phyloP scores from a whole-genome alignment of 1,284 basidiomycete species.

The Earliella scabrosa region DNA sequence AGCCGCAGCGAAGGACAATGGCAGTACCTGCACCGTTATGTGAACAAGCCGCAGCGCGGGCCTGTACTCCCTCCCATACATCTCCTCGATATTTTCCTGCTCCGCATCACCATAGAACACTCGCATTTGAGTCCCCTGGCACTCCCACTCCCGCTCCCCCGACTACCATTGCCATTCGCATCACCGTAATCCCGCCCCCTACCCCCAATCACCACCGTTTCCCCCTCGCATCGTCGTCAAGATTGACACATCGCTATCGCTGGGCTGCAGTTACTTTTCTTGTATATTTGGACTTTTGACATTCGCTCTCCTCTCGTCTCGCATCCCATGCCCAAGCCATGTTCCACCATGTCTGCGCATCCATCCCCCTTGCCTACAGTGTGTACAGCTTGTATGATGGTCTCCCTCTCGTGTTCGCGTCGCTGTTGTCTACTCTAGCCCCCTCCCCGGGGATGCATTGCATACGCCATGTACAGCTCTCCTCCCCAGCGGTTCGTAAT shows the following conservation, averaged over 20 bases:
- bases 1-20: slow-evolving; percentile 57
- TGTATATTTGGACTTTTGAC: slow-evolving; percentile 27
- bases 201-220: slow-evolving; percentile 13
- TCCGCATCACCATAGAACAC: slow-evolving; percentile 24
- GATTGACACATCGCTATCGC: slow-evolving; percentile 24
- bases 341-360: slow-evolving; percentile 4
- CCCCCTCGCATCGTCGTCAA: slow-evolving; percentile 5
- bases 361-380: slow-evolving; percentile 12
- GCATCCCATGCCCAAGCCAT: no score
- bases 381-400: slow-evolving; percentile 32
- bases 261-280: slow-evolving; percentile 21
- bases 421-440: slow-evolving; percentile 24
- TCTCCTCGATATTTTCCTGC: slow-evolving; percentile 13
- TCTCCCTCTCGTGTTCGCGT: background rate
- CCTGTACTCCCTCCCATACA: slow-evolving; percentile 10
- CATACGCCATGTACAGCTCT: slow-evolving; percentile 32
- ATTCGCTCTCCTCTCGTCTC: slow-evolving; percentile 8
- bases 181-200: background rate
- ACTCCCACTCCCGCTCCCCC: slow-evolving; percentile 1
- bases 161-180: slow-evolving; percentile 1
- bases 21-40: slow-evolving; percentile 80
- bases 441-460: slow-evolving; percentile 15
- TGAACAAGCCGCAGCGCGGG: slow-evolving; percentile 42
- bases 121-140: no score
- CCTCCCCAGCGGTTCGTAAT: slow-evolving; percentile 41